These are phyloP conservation scores for Hyphopichia pseudoburtonii DNA, from an alignment of 1,139 yeast species.

Conservation along the genomic window DNA sequence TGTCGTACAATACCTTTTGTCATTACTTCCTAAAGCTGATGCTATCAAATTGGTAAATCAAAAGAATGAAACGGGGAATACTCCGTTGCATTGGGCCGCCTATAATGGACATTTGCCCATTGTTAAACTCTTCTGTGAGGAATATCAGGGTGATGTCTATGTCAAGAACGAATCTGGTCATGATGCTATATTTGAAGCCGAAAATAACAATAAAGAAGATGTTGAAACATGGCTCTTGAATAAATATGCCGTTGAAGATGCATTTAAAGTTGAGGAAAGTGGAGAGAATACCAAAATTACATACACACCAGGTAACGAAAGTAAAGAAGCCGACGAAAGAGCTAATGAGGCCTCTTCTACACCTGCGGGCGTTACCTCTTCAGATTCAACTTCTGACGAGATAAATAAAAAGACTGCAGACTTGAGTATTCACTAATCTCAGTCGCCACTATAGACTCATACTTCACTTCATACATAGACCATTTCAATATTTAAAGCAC, in stretches of 20 bases:
- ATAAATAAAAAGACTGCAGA: conserved; percentile 8
- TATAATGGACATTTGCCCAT: conserved; percentile 78
- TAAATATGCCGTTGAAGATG: conserved; percentile 70
- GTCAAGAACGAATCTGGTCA: conserved; percentile 71
- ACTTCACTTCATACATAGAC: background rate
- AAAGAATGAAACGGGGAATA: conserved; percentile 80
- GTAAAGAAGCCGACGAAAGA: conserved; percentile 44
- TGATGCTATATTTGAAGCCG: conserved; percentile 89
- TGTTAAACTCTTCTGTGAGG: conserved; percentile 69
- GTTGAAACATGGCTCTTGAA: conserved; percentile 72
- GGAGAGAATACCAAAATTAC: conserved; percentile 49
- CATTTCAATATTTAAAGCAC: too few relatives aligned
- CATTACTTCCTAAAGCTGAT: conserved; percentile 45
- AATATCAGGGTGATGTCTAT: conserved; percentile 79
- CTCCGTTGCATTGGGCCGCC: conserved; percentile 96
- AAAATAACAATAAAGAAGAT: conserved; percentile 62
- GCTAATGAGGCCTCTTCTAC: conserved; percentile 35
- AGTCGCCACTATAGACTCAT: background rate
- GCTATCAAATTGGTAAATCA: conserved; percentile 51
- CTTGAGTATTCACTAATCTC: conserved; percentile 6
- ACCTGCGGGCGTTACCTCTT: conserved; percentile 7
- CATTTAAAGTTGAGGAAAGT: conserved; percentile 39
- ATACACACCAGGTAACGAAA: conserved; percentile 50
- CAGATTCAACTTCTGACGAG: conserved; percentile 4
- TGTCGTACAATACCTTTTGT: conserved; percentile 59